Percentiles rank a stretch among this genome's conserved stretches.
Evolutionary conservation across 352 stramenopile species (phyloP).

Genomic region (Globisporangium uncinulatum): DNA sequence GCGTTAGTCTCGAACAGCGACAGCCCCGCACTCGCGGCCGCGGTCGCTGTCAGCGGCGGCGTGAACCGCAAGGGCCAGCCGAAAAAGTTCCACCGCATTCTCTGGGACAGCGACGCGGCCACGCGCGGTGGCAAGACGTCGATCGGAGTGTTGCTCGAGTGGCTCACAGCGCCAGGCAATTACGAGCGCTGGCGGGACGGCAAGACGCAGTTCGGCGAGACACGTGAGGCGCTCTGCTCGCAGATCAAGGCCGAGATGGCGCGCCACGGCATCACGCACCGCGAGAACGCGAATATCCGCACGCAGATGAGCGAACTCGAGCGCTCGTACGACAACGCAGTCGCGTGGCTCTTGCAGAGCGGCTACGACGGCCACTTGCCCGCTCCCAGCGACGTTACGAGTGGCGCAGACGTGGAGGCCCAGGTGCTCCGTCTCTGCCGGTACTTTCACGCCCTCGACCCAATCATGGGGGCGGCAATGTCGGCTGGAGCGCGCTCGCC

Average conservation of each 20-base stretch:
- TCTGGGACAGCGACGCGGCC: slow-evolving; percentile 69
- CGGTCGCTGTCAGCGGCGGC: background rate
- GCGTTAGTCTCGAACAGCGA: background rate
- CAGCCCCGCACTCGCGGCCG: background rate
- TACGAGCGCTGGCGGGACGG: slow-evolving; percentile 62
- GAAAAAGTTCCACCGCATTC: slow-evolving; percentile 62
- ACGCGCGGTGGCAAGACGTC: slow-evolving; percentile 66
- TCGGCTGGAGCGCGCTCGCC: slow-evolving; percentile 1
- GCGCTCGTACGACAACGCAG: slow-evolving; percentile 47
- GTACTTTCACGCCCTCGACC: slow-evolving; percentile 66
- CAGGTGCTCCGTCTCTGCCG: slow-evolving; percentile 57
- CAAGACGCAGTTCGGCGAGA: slow-evolving; percentile 64
- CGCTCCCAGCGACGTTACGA: slow-evolving; percentile 1
- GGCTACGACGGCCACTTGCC: slow-evolving; percentile 27
- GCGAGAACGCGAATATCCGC: slow-evolving; percentile 77
- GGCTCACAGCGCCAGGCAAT: slow-evolving; percentile 54
- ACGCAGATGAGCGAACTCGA: slow-evolving; percentile 78
- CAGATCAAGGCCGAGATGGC: slow-evolving; percentile 66
- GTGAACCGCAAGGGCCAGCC: slow-evolving; percentile 2
- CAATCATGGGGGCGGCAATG: slow-evolving; percentile 34
- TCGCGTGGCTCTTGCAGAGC: slow-evolving; percentile 46
- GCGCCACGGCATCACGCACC: slow-evolving; percentile 54
- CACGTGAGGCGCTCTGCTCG: slow-evolving; percentile 60
- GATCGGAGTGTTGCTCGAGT: slow-evolving; percentile 63
- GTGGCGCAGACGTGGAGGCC: slow-evolving; percentile 28